Evolutionary conservation across 2,329 filamentous ascomycete genomes (phyloP), one percentile per base, ranked within the genome.

Genomic region (Fusarium sp.): DNA sequence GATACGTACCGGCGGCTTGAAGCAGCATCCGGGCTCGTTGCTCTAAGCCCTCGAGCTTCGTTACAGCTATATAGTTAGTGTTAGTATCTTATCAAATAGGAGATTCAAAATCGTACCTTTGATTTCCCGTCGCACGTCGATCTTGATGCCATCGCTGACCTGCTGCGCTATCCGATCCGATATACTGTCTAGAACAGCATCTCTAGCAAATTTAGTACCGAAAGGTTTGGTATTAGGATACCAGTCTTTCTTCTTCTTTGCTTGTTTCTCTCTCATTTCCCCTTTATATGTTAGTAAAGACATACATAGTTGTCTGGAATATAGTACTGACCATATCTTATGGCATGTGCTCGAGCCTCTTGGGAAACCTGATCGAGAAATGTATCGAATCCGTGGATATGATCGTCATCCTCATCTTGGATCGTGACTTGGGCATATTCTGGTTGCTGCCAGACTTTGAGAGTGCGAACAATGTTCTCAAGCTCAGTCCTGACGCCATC

Each of bases 391-490:
- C 70, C 70, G 19, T 73, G 67, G 1, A 73, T 48, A 13, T 67
- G 67, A 28, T 43, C 39, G 16, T 71, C 65, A 2, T 63, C n/a
- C 26, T 73, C 70, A 8, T 73, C 70, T 10, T 54, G 28, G 14
- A 69, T 48, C 21, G 34, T 44, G 16, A 73, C 67, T 19, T 64
- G 45, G 0, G 58, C 19, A 23, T 49, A 60, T 19, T 73, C 61
- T 31, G 70, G 57, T 23, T 70, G 62, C 34, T 71, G 64, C 70
- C 70, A 73, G 8, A 34, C 53, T 46, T 62, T 71, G 19, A 73
- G 67, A 4, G 70, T 73, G 3, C 67, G 67, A n/a, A 73, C 49
- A 23, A 73, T 73, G 42, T 73, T 73, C 44, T 73, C 70, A 19
- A 73, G 70, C 46, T 73, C 70, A 1, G 58, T 58, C 16, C 66